Base-by-base conservation (phyloP, 2,329 filamentous ascomycete species). In the Cladosporium sp. region DNA sequence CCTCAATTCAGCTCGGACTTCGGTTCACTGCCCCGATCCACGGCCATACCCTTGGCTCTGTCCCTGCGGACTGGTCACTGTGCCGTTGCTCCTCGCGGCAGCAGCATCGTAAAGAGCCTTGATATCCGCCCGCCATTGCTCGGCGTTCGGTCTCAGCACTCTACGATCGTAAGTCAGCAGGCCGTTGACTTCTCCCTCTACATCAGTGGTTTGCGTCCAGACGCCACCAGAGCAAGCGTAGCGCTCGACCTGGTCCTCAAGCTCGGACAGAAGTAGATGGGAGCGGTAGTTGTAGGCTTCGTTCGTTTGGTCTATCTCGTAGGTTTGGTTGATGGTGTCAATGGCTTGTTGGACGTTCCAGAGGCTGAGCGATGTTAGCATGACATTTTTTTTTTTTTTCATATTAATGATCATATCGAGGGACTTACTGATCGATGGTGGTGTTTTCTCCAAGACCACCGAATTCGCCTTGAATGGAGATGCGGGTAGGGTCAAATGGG, bases 161-260 rank as follows among this genome's bases (percentile, higher is more conserved):
- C 47, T 33, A 18, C 47, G 39, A 22, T 50, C 47, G 25, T 50
- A 50, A 7, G 83, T 86, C 57, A 86, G 64, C 50, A 88, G 69
- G 0, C 85, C 85, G 57, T 88, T 88, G 7, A 88, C 81, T 62
- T 88, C 85, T 4, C 84, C 84, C 62, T 88, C 84, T 0, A 88
- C 84, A 57, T 88, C 85, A 0, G 82, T 85, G 0, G 84, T 88
- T 69, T 88, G 84, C 1, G 85, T 88, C 77, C 83, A 88, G 0
- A 88, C 77, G 9, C 78, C 85, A 0, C 79, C 84, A 29, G 78
- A 84, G 67, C 85, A 88, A 0, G 79, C 73, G 50, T 74, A 86
- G 9, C 67, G 67, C 51, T 79, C 72, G 11, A 73, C 64, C 52
- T 79, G 77, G 2, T 74, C 72, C 11, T 62, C 59, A 2, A 80